A percentile compares a stretch with the other conserved stretches of the same genome.
Conservation (phyloP, 352 stramenopile species). For the Phytophthora sojae region DNA sequence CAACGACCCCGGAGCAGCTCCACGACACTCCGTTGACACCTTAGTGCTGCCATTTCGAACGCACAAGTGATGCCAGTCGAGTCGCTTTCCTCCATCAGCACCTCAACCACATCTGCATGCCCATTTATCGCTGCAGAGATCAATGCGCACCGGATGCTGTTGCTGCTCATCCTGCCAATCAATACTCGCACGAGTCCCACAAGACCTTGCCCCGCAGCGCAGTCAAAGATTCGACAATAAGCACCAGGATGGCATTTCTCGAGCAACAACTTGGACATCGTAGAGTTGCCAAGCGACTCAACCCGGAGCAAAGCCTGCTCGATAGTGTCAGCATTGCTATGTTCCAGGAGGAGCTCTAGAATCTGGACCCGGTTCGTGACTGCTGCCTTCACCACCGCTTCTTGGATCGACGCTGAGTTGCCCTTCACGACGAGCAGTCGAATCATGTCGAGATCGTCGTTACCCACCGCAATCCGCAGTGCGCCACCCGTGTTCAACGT, state of each 20-base stretch:
- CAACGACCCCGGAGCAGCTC: constrained; percentile 13
- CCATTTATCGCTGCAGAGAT: constrained; percentile 19
- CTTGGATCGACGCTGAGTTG: constrained; percentile 6
- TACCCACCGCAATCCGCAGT: constrained; percentile 5
- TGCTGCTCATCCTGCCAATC: constrained; percentile 10
- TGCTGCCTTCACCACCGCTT: constrained; percentile 18
- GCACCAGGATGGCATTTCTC: constrained; percentile 14
- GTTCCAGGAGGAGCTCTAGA: constrained; percentile 11
- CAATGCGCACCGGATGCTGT: constrained; percentile 16
- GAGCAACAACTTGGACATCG: constrained; percentile 12
- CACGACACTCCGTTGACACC: background rate
- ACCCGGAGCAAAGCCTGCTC: constrained; percentile 17
- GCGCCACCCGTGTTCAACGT: constrained; percentile 11
- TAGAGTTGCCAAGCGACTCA: background rate
- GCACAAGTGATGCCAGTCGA: constrained; percentile 16
- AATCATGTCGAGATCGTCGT: constrained; percentile 14
- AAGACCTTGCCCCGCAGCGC: constrained; percentile 10
- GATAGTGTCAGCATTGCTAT: constrained; percentile 11
- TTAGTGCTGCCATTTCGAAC: constrained; percentile 26
- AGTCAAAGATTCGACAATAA: constrained; percentile 20
- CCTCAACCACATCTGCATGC: constrained; percentile 8
- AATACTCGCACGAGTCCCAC: constrained; percentile 8
- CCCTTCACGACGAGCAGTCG: constrained; percentile 6
- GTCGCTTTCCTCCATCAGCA: constrained; percentile 11
- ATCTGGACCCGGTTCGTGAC: constrained; percentile 7